Conservation (phyloP, 257 asterid species). For the Phtheirospermum japonicum region DNA sequence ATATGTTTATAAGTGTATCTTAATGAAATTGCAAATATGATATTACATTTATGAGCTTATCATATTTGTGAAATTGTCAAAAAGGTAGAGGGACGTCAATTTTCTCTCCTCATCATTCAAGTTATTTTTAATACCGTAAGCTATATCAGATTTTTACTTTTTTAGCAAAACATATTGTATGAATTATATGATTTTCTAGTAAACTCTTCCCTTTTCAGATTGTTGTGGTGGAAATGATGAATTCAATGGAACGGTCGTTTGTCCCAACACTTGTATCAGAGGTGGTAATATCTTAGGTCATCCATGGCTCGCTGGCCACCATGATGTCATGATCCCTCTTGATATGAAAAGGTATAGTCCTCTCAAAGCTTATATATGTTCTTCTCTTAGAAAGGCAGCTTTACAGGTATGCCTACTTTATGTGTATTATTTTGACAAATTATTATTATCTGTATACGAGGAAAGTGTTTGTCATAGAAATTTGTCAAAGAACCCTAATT, state of each 20-base stretch:
- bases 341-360: no score
- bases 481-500: conserved; percentile 7
- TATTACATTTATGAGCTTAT: background rate
- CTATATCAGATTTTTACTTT: background rate
- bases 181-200: conserved; percentile 19
- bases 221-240: conserved; percentile 99
- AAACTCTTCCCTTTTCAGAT: conserved; percentile 43
- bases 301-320: no score
- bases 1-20: conserved; percentile 8
- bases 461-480: no score
- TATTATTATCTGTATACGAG: no score
- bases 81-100: background rate
- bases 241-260: conserved; percentile 57
- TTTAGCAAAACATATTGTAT: conserved; percentile 14
- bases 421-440: no score
- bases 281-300: conserved; percentile 87
- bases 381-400: no score
- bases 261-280: conserved; percentile 77
- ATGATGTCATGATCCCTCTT: no score
- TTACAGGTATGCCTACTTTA: no score
- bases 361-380: no score
- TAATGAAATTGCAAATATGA: conserved; percentile 5
- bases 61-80: background rate
- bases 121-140: conserved; percentile 1
- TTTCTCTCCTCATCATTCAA: background rate